Evolutionary conservation across 2,329 filamentous ascomycete species (phyloP).

Genomic region (Xylariaceae sp.): DNA sequence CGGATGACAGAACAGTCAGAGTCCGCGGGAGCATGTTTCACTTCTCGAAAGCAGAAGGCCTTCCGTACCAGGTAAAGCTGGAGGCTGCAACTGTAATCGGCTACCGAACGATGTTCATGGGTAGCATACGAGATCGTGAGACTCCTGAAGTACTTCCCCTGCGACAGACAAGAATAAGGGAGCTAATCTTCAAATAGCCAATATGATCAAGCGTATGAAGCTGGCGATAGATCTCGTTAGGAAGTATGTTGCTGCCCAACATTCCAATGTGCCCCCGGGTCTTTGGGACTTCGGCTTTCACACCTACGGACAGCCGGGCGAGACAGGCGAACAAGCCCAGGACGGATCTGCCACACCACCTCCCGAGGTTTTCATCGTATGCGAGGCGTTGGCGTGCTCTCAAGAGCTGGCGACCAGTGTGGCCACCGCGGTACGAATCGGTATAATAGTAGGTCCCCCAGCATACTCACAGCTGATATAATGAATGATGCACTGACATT

Average conservation of each 20-base stretch:
- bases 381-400: slow-evolving; percentile 48
- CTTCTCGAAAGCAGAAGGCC: slow-evolving; percentile 27
- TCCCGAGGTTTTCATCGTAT: slow-evolving; percentile 49
- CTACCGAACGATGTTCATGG: slow-evolving; percentile 50
- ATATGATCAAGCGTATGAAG: slow-evolving; percentile 47
- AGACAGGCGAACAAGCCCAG: slow-evolving; percentile 9
- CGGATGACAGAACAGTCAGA: slow-evolving; percentile 42
- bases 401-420: slow-evolving; percentile 49
- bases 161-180: too few relatives aligned
- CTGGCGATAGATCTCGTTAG: slow-evolving; percentile 39
- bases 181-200: slow-evolving; percentile 33
- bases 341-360: background rate
- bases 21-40: slow-evolving; percentile 45
- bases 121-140: slow-evolving; percentile 47
- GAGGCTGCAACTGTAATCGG: slow-evolving; percentile 49
- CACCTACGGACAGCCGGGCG: slow-evolving; percentile 46
- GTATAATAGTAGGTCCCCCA: slow-evolving; percentile 35
- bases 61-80: slow-evolving; percentile 51
- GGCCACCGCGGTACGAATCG: slow-evolving; percentile 44
- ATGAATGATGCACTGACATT: background rate
- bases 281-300: slow-evolving; percentile 48
- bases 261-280: slow-evolving; percentile 11
- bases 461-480: background rate
- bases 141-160: background rate
- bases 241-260: slow-evolving; percentile 29